Base-by-base conservation (phyloP, 805 yeast species). In the Saccharomycopsis synnaedendra region DNA sequence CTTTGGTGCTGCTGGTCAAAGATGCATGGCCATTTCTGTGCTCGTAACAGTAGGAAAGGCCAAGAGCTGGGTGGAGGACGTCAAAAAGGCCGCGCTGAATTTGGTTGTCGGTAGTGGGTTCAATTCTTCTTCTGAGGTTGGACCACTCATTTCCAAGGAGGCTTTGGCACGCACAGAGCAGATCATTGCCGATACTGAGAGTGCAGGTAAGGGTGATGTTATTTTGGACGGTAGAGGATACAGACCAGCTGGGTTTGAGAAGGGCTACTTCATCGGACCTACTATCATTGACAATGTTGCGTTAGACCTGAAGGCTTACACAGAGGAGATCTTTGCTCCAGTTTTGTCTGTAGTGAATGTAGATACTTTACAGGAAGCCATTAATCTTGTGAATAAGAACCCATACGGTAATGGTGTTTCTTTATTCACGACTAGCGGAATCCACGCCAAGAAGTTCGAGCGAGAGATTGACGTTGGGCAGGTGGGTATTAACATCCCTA, bases 1-100 rank as follows among this genome's bases (percentile, higher is more conserved):
- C 29, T 82, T 82, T 63, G 87, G 89, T 33, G 88, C 89, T 45
- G 88, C 89, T 19, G 90, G 89, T 53, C 90, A 82, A 70, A 76
- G 88, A 60, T 82, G 90, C 66, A 78, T 82, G 84, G 85, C 86
- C 7, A 77, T 83, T 46, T 79, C 84, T 28, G 84, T 80, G 35
- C 68, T 83, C 53, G 84, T 82, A 44, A 75, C 85, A 19, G 87
- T 83, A 29, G 88, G 88, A 3, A 31, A 43, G 27, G 29, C 27
- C 39, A 71, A 71, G 59, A 73, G 72, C 53, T 81, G 86, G 85
- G 56, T 65, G 39, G 11, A 27, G 19, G 87, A 80, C 44, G 70
- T 82, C 44, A 74, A 76, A 34, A 69, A 63, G 46, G 75, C 72
- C 42, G 87, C 87, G 41, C 66, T 72, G 56, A 57, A 62, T 49